Evolutionary conservation across 164 flowering plant species (phyloP), one percentile per base, ranked within the genome.

Genomic region (Vitis riparia): DNA sequence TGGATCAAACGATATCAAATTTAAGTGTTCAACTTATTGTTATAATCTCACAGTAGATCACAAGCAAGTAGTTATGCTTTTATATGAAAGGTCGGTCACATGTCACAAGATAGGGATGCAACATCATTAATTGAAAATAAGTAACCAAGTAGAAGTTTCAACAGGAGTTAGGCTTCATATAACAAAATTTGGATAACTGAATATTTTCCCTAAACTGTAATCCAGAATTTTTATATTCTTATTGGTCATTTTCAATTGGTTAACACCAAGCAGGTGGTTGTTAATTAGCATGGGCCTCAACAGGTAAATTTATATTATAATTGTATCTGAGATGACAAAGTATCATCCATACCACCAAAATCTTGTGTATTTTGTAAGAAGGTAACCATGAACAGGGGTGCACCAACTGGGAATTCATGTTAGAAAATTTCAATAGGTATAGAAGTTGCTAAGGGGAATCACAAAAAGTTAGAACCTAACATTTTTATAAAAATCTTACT

Each of bases 401-500:
- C 52, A 44, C 70, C 74, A 59, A 63, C 55, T 23, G 65, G 66
- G 47, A 73, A 63, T 51, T 58, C 59, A 62, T 56, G 23, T 19
- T 19, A 19, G 23, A 19, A 19, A 19, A 19, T 16, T 56, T 19
- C 62, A 48, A 58, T 17, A n/a, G 64, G 67, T 62, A 7, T 16
- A 65, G 71, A 70, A 61, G 71, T 63, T 50, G 14, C 48, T 15
- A 50, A 37, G 47, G 61, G 53, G 23, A 67, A 71, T 61, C 75
- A 58, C 48, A 59, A 65, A 61, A 27, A 50, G 66, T 58, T 67
- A 67, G 64, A 64, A 65, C 2, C 23, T 69, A 66, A 60, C 23
- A 64, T 55, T 23, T 55, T 23, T 13, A 62, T 57, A 65, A 12
- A 55, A 58, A 72, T 59, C 84, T 71, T 70, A 76, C 76, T 69